These are phyloP conservation scores for Protoeuglena noctilucae DNA, from an alignment of 139 green algal species.

Conservation along the genomic window DNA sequence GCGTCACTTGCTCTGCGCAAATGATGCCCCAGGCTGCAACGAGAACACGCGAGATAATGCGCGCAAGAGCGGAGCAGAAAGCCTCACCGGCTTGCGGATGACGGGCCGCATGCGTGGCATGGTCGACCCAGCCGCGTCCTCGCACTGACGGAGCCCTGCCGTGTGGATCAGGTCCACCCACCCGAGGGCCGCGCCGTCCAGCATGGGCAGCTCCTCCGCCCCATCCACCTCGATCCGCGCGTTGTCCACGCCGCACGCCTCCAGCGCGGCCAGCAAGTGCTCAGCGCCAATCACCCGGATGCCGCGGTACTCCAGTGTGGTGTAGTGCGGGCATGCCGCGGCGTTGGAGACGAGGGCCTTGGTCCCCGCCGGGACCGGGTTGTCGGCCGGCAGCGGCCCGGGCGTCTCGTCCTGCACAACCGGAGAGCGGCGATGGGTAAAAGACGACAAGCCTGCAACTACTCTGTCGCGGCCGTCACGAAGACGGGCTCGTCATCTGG, in stretches of 20 bases:
- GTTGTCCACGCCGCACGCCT: constrained; percentile 18
- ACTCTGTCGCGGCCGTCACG: no score
- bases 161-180: constrained; percentile 18
- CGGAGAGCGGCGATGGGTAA: not conserved
- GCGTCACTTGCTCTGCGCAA: no score
- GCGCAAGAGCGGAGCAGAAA: constrained; percentile 1
- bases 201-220: constrained; percentile 13
- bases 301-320: not conserved
- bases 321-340: not conserved
- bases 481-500: no score
- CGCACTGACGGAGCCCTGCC: not conserved
- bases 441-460: no score
- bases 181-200: constrained; percentile 14
- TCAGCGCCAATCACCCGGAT: constrained; percentile 1
- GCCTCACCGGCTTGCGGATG: not conserved
- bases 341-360: not conserved
- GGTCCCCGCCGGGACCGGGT: not conserved
- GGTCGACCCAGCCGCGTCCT: not conserved
- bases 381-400: not conserved
- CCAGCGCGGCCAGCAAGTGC: constrained; percentile 21
- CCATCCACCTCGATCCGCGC: constrained; percentile 16
- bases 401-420: not conserved
- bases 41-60: not conserved
- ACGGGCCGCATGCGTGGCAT: not conserved
- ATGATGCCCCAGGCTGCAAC: constrained; percentile 9